phyloP scores from a whole-genome alignment of 2,329 filamentous ascomycete species.

The Elsinoe fawcettii region DNA sequence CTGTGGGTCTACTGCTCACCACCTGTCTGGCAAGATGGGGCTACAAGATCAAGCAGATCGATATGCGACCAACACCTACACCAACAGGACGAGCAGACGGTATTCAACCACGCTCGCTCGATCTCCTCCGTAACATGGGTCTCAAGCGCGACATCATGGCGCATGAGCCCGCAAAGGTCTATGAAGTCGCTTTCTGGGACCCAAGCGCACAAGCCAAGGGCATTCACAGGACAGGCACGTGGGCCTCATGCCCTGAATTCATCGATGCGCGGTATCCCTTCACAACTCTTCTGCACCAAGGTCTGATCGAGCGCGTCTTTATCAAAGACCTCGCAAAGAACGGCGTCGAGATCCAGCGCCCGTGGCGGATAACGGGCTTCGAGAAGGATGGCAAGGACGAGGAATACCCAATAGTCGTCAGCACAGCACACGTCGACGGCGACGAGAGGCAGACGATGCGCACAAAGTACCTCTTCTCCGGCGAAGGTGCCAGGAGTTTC shows the following conservation, averaged over 20 bases:
- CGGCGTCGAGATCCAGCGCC: slow-evolving; percentile 48
- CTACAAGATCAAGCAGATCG: slow-evolving; percentile 91
- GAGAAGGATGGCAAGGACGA: slow-evolving; percentile 53
- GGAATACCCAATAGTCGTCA: slow-evolving; percentile 73
- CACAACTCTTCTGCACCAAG: slow-evolving; percentile 55
- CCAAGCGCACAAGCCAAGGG: slow-evolving; percentile 44
- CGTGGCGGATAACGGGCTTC: slow-evolving; percentile 56
- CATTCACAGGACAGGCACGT: slow-evolving; percentile 56
- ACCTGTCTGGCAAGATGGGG: slow-evolving; percentile 87
- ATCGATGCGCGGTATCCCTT: slow-evolving; percentile 59
- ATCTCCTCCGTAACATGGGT: slow-evolving; percentile 82
- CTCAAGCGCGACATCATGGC: slow-evolving; percentile 84
- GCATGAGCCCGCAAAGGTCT: slow-evolving; percentile 78
- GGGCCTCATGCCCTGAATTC: slow-evolving; percentile 84
- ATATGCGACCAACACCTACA: slow-evolving; percentile 80
- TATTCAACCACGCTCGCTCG: slow-evolving; percentile 82
- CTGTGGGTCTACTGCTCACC: slow-evolving; percentile 78
- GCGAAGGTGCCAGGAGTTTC: slow-evolving; percentile 55
- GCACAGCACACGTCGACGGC: slow-evolving; percentile 69
- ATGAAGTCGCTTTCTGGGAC: slow-evolving; percentile 61
- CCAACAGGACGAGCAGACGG: slow-evolving; percentile 81
- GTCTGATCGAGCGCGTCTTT: slow-evolving; percentile 55
- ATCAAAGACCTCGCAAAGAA: slow-evolving; percentile 55
- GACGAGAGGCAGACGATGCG: slow-evolving; percentile 57
- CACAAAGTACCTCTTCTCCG: slow-evolving; percentile 56